Evolutionary conservation across 805 yeast genomes (phyloP), one percentile per base, ranked within the genome.

Genomic region (Torulaspora delbrueckii): DNA sequence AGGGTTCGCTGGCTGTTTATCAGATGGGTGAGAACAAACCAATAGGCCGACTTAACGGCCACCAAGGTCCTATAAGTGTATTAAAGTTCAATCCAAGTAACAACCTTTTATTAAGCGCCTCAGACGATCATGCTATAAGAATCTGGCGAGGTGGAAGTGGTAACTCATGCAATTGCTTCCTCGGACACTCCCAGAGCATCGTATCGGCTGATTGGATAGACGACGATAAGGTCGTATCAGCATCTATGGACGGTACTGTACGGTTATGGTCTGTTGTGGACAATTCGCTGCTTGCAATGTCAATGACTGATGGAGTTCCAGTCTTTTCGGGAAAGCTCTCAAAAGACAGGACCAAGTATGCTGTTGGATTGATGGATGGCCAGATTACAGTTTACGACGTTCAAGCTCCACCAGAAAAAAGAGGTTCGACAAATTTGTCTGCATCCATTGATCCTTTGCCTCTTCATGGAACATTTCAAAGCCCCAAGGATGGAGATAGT

Each of bases 111-210:
- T 80, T 88, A 3, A 79, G 90, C 2, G 81, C 86, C 7, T 81
- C 95, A 1, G 95, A 86, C 59, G 96, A 90, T 60, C 75, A 77
- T 45, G 70, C 76, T 0, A 73, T 89, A 7, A 76, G 86, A 54
- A 70, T 88, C 16, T 90, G 96, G 96, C 77, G 74, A 56, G 84
- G 88, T 30, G 74, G 75, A 23, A 76, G 80, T 26, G 66, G 77
- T 19, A 77, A 77, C 48, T 74, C 79, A 24, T 66, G 74, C 28
- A 74, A 74, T 46, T 65, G 75, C 4, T 58, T 78, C 31, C 45
- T 58, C 5, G 82, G 81, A 0, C 88, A 83, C 59, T 69, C 78
- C 1, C 76, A 80, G 45, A 79, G 86, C 23, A 70, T 82, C 7
- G 68, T 79, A 2, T 73, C 69, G 14, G 69, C 81, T 6, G 58